phyloP scores from a whole-genome alignment of 23 red algal genomes.

The Gracilaria gracilis region DNA sequence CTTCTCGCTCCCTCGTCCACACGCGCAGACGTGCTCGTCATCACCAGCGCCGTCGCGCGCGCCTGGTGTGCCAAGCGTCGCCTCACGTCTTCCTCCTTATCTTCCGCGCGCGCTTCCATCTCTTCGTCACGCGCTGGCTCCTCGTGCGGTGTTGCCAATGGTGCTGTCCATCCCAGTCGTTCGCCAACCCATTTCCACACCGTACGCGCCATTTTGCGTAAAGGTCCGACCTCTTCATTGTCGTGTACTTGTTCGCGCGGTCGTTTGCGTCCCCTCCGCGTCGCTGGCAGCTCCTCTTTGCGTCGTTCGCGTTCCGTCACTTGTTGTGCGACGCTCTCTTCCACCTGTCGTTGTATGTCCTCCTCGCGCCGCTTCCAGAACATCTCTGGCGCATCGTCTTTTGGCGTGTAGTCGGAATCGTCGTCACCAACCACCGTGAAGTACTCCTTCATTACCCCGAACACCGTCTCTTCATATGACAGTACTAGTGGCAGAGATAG shows the following conservation, averaged over 20 bases:
- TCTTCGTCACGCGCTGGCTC: not conserved
- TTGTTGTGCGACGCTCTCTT: conserved; percentile 4
- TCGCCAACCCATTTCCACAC: conserved; percentile 2
- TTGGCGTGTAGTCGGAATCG: conserved; percentile 1
- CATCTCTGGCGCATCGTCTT: not conserved
- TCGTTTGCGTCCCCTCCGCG: not conserved
- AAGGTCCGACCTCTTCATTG: not conserved
- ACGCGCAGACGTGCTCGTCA: conserved; percentile 27
- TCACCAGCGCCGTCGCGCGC: conserved; percentile 30
- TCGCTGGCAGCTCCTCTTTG: not conserved
- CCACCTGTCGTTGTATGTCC: conserved; percentile 30
- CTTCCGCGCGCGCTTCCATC: not conserved
- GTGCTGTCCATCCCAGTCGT: not conserved
- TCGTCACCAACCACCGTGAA: conserved; percentile 40
- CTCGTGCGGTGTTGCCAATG: not conserved
- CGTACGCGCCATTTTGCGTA: conserved; percentile 31
- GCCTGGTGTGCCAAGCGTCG: not conserved
- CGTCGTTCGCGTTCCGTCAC: conserved; percentile 37
- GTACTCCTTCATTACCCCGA: conserved; percentile 68
- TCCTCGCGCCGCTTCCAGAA: conserved; percentile 32
- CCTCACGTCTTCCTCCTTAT: not conserved
- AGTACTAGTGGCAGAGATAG: conserved; percentile 87
- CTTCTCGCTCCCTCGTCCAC: conserved; percentile 29
- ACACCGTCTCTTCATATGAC: conserved; percentile 70
- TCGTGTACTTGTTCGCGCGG: not conserved